Evolutionary conservation across 106 monocot genomes (phyloP), one percentile per base, ranked within the genome.

Genomic region (Triglochin maritima): DNA sequence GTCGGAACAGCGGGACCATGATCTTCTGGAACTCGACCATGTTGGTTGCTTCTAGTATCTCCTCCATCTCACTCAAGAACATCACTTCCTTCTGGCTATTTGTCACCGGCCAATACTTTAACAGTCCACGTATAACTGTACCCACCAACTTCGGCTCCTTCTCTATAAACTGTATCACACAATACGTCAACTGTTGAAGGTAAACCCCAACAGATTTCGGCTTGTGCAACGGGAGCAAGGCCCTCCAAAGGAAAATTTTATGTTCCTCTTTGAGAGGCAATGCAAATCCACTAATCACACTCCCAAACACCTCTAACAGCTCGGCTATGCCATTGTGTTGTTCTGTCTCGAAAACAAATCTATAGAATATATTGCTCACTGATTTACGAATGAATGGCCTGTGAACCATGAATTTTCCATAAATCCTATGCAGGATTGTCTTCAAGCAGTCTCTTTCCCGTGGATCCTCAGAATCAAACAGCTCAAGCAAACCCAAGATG

Each of bases 1-100:
- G 74, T 7, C 67, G 59, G 44, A 59, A 68, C 43, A 75, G 11
- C 0, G 74, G 74, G 10, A 75, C 60, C 74, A 75, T 75, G 50
- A 76, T 76, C 43, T 66, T 71, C 48, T 88, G 84, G 56, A 88
- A 88, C 44, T 88, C 87, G 6, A 63, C 69, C 49, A 62, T 10
- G 55, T 48, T 53, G 4, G 62, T 69, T 29, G 53, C 13, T 52
- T 76, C 76, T 51, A 76, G 50, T 9, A 76, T 15, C 45, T 76
- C 76, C 47, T 76, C 76, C 60, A 76, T 41, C 59, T 69, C 76
- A 54, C 76, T 56, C 58, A 76, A 67, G 59, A 76, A 76, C 76
- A 76, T 76, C 61, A 76, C 59, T 57, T 76, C 74, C 67, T 74
- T 74, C 54, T 58, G 57, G 45, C 74, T 74, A 46, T 60, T 74